Conservation (phyloP, 108 stramenopile species). For the Discostella pseudostelligera region DNA sequence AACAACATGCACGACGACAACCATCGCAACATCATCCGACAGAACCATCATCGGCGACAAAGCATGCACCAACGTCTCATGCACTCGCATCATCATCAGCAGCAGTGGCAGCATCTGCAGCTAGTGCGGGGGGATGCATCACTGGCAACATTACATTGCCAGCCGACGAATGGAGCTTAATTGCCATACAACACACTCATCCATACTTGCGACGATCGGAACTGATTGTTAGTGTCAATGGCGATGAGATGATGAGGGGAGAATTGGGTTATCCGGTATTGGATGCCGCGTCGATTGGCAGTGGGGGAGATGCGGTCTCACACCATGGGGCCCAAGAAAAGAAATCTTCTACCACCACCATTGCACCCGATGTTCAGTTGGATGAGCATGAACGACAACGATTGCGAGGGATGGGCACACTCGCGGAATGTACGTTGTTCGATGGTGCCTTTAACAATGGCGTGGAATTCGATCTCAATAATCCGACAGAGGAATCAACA, state of each 20-base stretch:
- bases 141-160: slow-evolving; percentile 55
- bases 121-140: slow-evolving; percentile 7
- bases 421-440: slow-evolving; percentile 44
- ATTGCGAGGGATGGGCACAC: slow-evolving; percentile 26
- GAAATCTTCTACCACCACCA: slow-evolving; percentile 4
- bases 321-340: neutral
- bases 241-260: slow-evolving; percentile 57
- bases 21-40: slow-evolving; percentile 26
- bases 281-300: slow-evolving; percentile 33
- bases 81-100: neutral
- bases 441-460: slow-evolving; percentile 48
- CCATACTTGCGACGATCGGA: slow-evolving; percentile 83
- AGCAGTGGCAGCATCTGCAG: neutral
- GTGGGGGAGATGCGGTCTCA: neutral
- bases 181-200: slow-evolving; percentile 76
- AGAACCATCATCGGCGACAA: slow-evolving; percentile 9
- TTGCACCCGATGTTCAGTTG: slow-evolving; percentile 28
- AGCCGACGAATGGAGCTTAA: slow-evolving; percentile 68
- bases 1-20: slow-evolving; percentile 8
- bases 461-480: slow-evolving; percentile 11
- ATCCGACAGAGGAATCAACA: slow-evolving; percentile 13
- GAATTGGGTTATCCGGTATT: slow-evolving; percentile 71
- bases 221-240: slow-evolving; percentile 75
- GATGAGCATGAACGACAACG: slow-evolving; percentile 31
- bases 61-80: slow-evolving; percentile 12